Conservation (phyloP, 345 rosid species). For the Durio zibethinus region DNA sequence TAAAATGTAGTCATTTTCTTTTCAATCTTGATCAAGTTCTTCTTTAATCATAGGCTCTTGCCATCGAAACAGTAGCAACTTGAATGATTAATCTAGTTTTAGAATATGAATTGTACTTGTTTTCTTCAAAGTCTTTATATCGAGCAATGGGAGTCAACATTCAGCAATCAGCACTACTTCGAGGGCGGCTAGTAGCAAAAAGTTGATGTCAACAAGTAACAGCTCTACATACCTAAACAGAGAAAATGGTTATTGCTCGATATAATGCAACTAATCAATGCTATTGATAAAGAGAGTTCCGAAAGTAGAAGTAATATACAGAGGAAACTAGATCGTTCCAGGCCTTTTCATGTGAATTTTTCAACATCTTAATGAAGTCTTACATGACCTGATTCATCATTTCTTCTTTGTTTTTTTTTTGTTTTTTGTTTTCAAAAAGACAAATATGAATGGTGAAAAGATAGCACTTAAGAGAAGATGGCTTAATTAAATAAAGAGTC, state of each 20-base stretch:
- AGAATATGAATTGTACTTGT: neutral
- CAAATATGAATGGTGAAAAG: neutral
- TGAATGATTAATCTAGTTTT: neutral
- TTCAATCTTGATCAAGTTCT: neutral
- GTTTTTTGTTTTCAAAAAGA: neutral
- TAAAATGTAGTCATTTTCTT: neutral
- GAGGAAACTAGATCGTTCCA: neutral
- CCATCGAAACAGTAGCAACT: neutral
- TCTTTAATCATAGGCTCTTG: neutral
- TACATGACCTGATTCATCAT: too few relatives aligned
- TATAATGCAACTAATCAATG: neutral
- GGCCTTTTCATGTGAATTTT: neutral
- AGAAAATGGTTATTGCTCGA: neutral
- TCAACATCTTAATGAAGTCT: too few relatives aligned
- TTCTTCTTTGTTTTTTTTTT: too few relatives aligned
- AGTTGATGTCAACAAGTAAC: neutral
- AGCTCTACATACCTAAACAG: neutral
- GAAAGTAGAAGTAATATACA: neutral
- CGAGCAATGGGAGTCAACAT: too few relatives aligned
- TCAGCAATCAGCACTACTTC: neutral
- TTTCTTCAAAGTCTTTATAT: neutral
- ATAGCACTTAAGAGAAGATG: neutral
- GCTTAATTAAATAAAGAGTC: neutral
- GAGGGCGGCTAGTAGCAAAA: neutral
- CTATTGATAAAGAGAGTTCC: neutral